Conservation (phyloP, 768 basidiomycete genomes). For the Strobilomyces confusus region DNA sequence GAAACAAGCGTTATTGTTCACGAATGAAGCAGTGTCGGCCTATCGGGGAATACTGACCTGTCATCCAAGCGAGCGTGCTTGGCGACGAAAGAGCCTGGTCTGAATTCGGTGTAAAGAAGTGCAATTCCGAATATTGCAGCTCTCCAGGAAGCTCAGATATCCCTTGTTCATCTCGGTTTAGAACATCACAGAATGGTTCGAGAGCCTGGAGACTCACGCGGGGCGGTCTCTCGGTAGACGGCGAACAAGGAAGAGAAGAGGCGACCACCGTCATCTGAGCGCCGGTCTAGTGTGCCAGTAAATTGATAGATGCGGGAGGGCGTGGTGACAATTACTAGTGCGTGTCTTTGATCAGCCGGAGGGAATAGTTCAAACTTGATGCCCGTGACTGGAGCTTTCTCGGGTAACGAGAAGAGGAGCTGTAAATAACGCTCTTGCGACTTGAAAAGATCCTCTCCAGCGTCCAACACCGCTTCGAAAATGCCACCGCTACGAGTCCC, state of each 20-base stretch:
- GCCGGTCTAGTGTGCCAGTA: constrained; percentile 60
- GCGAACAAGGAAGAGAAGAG: constrained; percentile 75
- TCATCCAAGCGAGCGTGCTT: constrained; percentile 85
- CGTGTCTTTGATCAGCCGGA: constrained; percentile 54
- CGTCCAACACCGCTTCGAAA: constrained; percentile 86
- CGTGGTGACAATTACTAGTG: constrained; percentile 78
- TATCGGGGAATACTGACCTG: constrained; percentile 46
- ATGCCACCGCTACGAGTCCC: constrained; percentile 83
- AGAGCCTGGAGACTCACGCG: constrained; percentile 54
- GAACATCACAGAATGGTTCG: background rate
- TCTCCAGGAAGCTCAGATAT: constrained; percentile 89
- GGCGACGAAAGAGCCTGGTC: constrained; percentile 69
- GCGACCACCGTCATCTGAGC: constrained; percentile 70
- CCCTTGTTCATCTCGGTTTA: constrained; percentile 47
- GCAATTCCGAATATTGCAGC: constrained; percentile 69
- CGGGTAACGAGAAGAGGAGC: constrained; percentile 70
- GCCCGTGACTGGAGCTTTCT: constrained; percentile 80
- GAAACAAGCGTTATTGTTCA: background rate
- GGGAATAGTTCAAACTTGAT: constrained; percentile 78
- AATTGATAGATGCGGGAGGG: constrained; percentile 90
- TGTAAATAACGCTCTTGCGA: constrained; percentile 79
- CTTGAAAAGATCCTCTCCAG: constrained; percentile 90
- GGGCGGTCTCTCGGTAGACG: constrained; percentile 68
- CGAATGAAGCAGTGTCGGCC: background rate
- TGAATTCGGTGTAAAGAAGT: constrained; percentile 70